Percentiles rank a stretch among this genome's conserved stretches.
Evolutionary conservation across 305 asterid genomes (phyloP).

Genomic region (Stenogyne calaminthoides): DNA sequence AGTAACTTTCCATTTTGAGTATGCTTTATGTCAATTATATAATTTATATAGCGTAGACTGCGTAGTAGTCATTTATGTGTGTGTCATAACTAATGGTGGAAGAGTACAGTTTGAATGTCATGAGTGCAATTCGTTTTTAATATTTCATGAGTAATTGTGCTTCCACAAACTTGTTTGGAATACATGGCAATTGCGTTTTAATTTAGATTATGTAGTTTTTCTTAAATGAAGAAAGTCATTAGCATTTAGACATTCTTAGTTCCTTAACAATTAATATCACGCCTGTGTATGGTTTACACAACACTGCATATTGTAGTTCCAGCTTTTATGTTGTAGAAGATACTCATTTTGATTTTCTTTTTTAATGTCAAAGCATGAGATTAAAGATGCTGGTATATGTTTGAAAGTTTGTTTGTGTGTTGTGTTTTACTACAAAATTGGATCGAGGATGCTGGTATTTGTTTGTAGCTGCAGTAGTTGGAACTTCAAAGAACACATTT

Average conservation of each 20-base stretch:
- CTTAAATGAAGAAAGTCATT: constrained; percentile 3
- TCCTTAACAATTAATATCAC: background rate
- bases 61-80: no score
- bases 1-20: no score
- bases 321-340: no score
- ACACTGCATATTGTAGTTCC: background rate
- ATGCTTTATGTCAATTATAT: no score
- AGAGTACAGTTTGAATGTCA: background rate
- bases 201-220: background rate
- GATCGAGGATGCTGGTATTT: background rate
- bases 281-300: background rate
- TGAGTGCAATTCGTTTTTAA: background rate
- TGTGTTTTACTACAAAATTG: background rate
- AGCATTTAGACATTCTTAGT: background rate
- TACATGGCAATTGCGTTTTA: no score
- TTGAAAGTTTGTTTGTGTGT: background rate
- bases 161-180: no score
- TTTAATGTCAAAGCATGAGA: background rate
- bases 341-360: background rate
- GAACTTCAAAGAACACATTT: background rate
- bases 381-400: background rate
- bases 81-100: no score
- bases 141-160: background rate
- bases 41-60: no score
- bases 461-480: background rate